Conservation (phyloP, 768 basidiomycete genomes). For the Auricularia sp. region DNA sequence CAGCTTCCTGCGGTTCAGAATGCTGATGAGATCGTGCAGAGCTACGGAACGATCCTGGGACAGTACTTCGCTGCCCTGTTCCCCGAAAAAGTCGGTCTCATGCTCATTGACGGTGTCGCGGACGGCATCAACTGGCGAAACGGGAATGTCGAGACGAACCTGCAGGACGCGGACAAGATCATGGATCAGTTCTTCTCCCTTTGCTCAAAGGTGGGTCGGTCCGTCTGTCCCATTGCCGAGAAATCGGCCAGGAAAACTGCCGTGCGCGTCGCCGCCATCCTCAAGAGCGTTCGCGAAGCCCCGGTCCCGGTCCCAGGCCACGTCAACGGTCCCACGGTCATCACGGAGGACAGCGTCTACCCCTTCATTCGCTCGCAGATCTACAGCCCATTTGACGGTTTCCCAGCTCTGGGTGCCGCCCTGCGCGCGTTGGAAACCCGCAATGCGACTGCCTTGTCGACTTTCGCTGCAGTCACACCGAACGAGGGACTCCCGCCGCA, state of each 20-base stretch:
- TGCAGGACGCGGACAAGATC: background rate
- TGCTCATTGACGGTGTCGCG: background rate
- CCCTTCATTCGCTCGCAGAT: background rate
- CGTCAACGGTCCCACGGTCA: background rate
- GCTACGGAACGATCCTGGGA: background rate
- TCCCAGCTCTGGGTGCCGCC: background rate
- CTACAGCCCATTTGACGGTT: background rate
- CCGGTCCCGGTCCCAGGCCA: background rate
- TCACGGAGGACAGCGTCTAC: background rate
- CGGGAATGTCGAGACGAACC: background rate
- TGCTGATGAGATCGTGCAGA: background rate
- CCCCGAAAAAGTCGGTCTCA: background rate
- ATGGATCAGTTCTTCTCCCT: background rate
- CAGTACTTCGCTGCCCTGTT: slow-evolving; percentile 1
- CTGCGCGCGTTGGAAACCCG: background rate
- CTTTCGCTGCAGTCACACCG: background rate
- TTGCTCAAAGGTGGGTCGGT: background rate
- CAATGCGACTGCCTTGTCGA: background rate
- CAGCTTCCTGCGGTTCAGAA: background rate
- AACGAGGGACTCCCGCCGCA: background rate
- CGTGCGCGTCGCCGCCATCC: background rate
- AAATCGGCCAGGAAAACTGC: background rate
- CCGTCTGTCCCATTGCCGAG: background rate
- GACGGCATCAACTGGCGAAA: background rate
- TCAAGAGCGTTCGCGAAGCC: background rate